Percentiles rank a stretch among this genome's conserved stretches.
Evolutionary conservation across 352 stramenopile genomes (phyloP).

Genomic region (Phytophthora litchii): DNA sequence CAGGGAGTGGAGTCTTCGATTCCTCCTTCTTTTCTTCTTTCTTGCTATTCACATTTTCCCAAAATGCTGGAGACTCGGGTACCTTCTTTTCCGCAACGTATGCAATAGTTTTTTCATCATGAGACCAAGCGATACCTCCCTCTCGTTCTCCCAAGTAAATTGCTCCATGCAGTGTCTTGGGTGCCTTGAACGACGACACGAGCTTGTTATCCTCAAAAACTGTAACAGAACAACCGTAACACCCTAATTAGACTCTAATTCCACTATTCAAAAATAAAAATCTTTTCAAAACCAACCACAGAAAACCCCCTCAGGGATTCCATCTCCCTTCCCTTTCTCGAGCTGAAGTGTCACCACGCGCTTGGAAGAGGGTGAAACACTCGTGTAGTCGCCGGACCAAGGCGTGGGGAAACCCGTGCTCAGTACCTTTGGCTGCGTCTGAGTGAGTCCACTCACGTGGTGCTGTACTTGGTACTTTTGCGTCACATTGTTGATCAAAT

Average conservation of each 20-base stretch:
- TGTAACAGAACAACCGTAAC: slow-evolving; percentile 8
- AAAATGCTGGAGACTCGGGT: slow-evolving; percentile 54
- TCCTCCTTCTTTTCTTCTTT: slow-evolving; percentile 37
- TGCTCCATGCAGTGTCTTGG: slow-evolving; percentile 69
- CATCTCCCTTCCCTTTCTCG: slow-evolving; percentile 48
- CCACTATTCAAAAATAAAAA: not conserved
- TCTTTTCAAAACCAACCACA: slow-evolving; percentile 22
- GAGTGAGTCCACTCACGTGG: slow-evolving; percentile 39
- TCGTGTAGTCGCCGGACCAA: slow-evolving; percentile 51
- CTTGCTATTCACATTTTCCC: slow-evolving; percentile 57
- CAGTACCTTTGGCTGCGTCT: slow-evolving; percentile 31
- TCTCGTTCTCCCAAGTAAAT: slow-evolving; percentile 79
- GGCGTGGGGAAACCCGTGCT: slow-evolving; percentile 41
- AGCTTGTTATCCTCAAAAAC: slow-evolving; percentile 53
- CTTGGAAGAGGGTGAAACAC: slow-evolving; percentile 57
- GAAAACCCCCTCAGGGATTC: slow-evolving; percentile 52
- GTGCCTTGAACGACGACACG: slow-evolving; percentile 59
- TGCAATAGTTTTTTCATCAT: slow-evolving; percentile 72
- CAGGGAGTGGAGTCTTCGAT: slow-evolving; percentile 22
- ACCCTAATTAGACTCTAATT: not conserved
- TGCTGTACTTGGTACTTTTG: slow-evolving; percentile 65
- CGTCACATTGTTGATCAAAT: slow-evolving; percentile 59
- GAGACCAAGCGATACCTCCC: slow-evolving; percentile 74
- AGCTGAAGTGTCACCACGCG: slow-evolving; percentile 67
- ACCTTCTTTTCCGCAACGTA: slow-evolving; percentile 82